Evolutionary conservation across 2,329 filamentous ascomycete genomes (phyloP).

Genomic region (Fusarium sp.): DNA sequence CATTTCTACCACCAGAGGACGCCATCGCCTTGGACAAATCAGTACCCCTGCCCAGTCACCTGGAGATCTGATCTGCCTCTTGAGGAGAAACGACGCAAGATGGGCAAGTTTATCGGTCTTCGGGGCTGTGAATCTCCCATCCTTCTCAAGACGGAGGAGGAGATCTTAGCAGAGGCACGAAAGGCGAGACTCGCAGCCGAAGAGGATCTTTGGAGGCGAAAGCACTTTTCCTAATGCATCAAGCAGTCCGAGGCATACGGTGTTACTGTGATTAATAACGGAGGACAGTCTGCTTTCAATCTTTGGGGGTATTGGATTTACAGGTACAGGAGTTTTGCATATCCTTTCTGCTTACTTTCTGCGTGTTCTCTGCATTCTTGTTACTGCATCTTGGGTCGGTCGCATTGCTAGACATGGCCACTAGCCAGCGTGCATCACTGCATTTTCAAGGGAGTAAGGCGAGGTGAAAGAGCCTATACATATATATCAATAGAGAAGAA

Average conservation of each 20-base stretch:
- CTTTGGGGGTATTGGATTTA: background rate
- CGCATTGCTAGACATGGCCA: conserved; percentile 32
- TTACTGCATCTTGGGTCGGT: conserved; percentile 6
- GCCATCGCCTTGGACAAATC: conserved; percentile 61
- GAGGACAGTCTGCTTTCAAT: conserved; percentile 10
- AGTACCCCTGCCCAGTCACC: conserved; percentile 75
- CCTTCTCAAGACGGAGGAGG: conserved; percentile 56
- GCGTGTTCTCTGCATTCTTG: conserved; percentile 16
- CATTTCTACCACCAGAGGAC: conserved; percentile 78
- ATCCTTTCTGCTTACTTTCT: background rate
- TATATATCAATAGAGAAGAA: conserved; percentile 35
- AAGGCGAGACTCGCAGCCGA: conserved; percentile 52
- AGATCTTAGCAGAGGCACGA: conserved; percentile 57
- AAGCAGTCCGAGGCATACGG: background rate
- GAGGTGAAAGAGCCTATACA: conserved; percentile 8
- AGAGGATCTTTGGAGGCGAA: conserved; percentile 60
- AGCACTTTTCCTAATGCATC: conserved; percentile 48
- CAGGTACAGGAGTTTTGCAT: conserved; percentile 10
- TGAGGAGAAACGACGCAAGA: conserved; percentile 76
- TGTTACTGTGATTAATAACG: conserved; percentile 3
- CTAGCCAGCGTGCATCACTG: conserved; percentile 37
- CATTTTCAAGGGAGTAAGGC: conserved; percentile 37
- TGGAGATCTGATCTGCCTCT: conserved; percentile 66
- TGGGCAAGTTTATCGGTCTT: conserved; percentile 79
- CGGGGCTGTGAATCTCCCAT: conserved; percentile 61